Evolutionary conservation across 2,329 filamentous ascomycete genomes (phyloP).

Genomic region (Fusarium poae): DNA sequence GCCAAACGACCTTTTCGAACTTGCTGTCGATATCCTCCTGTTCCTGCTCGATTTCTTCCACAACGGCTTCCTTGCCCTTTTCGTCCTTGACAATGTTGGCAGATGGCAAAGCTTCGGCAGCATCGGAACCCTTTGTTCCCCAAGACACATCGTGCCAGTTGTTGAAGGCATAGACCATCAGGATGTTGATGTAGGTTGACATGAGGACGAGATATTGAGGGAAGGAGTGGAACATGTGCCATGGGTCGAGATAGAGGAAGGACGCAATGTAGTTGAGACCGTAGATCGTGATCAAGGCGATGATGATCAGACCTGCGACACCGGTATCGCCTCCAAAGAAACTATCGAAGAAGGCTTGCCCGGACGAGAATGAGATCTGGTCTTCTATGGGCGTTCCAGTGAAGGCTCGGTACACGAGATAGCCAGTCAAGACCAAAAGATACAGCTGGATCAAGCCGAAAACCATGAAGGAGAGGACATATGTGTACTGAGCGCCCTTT

Average conservation of each 20-base stretch:
- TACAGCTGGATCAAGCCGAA: constrained; percentile 44
- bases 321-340: constrained; percentile 43
- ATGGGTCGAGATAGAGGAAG: constrained; percentile 46
- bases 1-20: constrained; percentile 46
- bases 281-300: constrained; percentile 44
- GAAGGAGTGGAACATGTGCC: constrained; percentile 49
- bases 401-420: constrained; percentile 45
- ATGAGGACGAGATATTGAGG: constrained; percentile 46
- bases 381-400: constrained; percentile 38
- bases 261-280: constrained; percentile 45
- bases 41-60: constrained; percentile 44
- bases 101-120: constrained; percentile 40
- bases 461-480: constrained; percentile 44
- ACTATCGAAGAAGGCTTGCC: constrained; percentile 40
- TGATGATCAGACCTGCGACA: constrained; percentile 44
- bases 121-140: constrained; percentile 46
- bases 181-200: constrained; percentile 48
- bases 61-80: constrained; percentile 40
- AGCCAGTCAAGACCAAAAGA: constrained; percentile 42
- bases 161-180: constrained; percentile 48
- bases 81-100: constrained; percentile 41
- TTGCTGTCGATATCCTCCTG: constrained; percentile 46
- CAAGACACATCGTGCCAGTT: constrained; percentile 47
- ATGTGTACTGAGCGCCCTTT: constrained; percentile 45
- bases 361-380: constrained; percentile 41